phyloP scores from a whole-genome alignment of 2,329 filamentous ascomycete species.

The Trichoderma gracile region DNA sequence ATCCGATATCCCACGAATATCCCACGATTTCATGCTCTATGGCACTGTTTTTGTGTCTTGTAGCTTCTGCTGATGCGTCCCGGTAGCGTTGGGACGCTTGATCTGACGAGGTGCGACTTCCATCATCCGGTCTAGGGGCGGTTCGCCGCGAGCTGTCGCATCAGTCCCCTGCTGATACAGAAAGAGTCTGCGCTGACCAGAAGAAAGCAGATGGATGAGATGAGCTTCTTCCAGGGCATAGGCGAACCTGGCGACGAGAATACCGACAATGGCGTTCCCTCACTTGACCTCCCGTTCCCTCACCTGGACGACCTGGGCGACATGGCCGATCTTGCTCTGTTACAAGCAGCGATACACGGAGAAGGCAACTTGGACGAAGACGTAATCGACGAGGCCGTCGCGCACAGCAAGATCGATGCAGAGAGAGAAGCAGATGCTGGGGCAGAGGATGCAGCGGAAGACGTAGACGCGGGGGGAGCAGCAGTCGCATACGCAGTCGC shows the following conservation, averaged over 20 bases:
- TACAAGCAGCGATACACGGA: neutral
- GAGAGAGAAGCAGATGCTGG: neutral
- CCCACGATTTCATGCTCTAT: neutral
- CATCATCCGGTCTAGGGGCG: neutral
- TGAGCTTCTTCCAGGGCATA: conserved; percentile 7
- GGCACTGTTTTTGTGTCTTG: neutral
- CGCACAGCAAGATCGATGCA: neutral
- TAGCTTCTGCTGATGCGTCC: neutral
- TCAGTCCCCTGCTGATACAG: neutral
- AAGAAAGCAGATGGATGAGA: conserved; percentile 28
- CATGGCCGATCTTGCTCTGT: neutral
- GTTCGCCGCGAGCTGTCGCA: neutral
- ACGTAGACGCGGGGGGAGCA: no score
- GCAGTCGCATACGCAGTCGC: no score
- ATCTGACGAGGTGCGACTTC: neutral
- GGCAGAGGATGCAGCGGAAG: no score
- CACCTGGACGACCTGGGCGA: conserved; percentile 7
- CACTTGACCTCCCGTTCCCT: neutral
- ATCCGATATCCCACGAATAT: neutral
- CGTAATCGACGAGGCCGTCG: neutral
- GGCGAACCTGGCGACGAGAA: neutral
- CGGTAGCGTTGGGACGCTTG: neutral
- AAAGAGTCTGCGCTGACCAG: neutral
- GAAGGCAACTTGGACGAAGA: neutral
- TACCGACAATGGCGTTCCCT: neutral